These are phyloP conservation scores for Beta corolliflora DNA, from an alignment of 179 eudicot species.

Conservation along the genomic window DNA sequence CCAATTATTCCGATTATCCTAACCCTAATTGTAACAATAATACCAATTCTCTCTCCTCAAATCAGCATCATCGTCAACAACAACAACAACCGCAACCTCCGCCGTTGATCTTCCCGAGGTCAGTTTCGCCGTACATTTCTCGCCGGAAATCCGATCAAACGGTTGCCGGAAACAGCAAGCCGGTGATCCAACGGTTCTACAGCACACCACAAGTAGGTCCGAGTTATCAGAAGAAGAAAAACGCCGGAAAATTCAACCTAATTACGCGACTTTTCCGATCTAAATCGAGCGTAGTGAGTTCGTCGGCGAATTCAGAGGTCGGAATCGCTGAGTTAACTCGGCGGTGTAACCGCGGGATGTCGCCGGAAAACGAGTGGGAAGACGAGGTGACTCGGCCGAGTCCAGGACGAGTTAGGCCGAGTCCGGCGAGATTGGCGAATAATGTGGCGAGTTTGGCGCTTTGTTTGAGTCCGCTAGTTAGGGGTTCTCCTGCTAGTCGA, in stretches of 20 bases:
- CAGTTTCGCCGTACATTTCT: slow-evolving; percentile 65
- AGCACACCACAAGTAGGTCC: slow-evolving; percentile 68
- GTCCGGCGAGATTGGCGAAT: slow-evolving; percentile 43
- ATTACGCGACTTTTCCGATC: slow-evolving; percentile 58
- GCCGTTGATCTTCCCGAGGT: slow-evolving; percentile 58
- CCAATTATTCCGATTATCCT: slow-evolving; percentile 17
- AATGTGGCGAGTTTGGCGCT: slow-evolving; percentile 52
- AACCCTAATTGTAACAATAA: slow-evolving; percentile 14
- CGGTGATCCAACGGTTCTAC: slow-evolving; percentile 44
- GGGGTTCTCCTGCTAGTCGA: slow-evolving; percentile 60
- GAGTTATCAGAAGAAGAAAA: slow-evolving; percentile 29
- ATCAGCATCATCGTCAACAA: background rate
- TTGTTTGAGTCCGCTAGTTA: slow-evolving; percentile 79
- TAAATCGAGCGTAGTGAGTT: slow-evolving; percentile 27
- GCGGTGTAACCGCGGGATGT: slow-evolving; percentile 62
- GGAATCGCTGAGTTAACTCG: background rate
- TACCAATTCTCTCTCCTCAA: background rate
- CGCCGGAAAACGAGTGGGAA: slow-evolving; percentile 60
- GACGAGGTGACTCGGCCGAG: slow-evolving; percentile 34
- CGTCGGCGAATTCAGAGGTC: background rate
- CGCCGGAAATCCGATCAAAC: slow-evolving; percentile 55
- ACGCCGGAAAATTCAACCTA: slow-evolving; percentile 34
- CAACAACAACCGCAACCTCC: background rate
- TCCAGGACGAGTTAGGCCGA: slow-evolving; percentile 35
- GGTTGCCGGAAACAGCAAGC: background rate